phyloP scores from a whole-genome alignment of 139 green algal species.

The Coelastrella sp. region DNA sequence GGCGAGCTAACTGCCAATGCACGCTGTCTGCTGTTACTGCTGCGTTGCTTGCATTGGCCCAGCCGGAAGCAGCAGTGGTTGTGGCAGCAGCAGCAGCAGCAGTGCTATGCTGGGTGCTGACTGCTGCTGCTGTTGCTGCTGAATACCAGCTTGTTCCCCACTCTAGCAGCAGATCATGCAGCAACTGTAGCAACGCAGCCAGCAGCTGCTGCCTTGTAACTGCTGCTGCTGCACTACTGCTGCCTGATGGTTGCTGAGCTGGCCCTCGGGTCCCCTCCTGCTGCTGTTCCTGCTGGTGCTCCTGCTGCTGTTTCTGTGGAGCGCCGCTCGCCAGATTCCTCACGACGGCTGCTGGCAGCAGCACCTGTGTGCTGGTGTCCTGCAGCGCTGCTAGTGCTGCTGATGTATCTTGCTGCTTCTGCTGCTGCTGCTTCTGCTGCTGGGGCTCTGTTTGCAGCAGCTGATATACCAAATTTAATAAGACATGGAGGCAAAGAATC shows the following conservation, averaged over 20 bases:
- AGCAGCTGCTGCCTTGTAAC: conserved; percentile 23
- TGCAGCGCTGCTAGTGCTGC: conserved; percentile 5
- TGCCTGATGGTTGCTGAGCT: background rate
- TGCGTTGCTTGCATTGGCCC: background rate
- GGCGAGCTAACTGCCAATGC: background rate
- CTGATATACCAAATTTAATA: background rate
- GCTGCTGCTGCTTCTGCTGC: background rate
- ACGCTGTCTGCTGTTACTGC: background rate
- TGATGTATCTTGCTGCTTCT: background rate
- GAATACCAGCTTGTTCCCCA: conserved; percentile 26
- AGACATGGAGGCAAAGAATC: background rate
- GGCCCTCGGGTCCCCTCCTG: background rate
- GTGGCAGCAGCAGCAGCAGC: background rate
- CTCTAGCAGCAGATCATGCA: conserved; percentile 5
- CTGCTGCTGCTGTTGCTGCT: conserved; percentile 21
- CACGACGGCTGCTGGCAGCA: background rate
- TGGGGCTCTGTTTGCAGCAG: background rate
- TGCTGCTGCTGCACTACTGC: background rate
- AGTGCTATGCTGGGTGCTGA: background rate
- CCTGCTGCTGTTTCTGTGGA: background rate
- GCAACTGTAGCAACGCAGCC: conserved; percentile 10
- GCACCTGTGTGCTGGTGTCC: background rate
- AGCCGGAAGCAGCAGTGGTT: background rate
- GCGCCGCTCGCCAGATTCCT: background rate
- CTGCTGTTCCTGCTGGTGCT: background rate